A percentile compares a stretch with the other conserved stretches of the same genome.
These are phyloP conservation scores for Neofusicoccum ribis DNA, from an alignment of 2,329 filamentous ascomycete species.

Conservation along the genomic window DNA sequence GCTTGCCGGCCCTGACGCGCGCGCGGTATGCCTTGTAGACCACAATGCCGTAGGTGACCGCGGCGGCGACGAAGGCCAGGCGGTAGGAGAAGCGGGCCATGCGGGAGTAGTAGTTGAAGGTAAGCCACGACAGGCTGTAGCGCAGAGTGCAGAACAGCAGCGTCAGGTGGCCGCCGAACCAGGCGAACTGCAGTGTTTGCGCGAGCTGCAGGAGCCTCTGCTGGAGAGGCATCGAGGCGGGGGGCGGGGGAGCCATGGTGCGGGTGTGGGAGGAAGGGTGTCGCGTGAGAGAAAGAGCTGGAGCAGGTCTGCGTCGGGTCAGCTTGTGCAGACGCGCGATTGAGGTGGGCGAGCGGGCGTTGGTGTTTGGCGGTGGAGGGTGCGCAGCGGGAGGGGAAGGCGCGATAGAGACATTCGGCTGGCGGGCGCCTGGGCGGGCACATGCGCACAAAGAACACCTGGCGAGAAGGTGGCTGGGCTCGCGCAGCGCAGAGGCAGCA, in stretches of 20 bases:
- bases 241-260: constrained; percentile 72
- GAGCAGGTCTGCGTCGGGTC: constrained; percentile 6
- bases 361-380: neutral
- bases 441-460: constrained; percentile 24
- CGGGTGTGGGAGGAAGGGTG: constrained; percentile 23
- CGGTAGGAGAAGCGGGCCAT: constrained; percentile 86
- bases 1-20: constrained; percentile 72
- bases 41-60: constrained; percentile 93
- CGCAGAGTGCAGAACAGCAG: constrained; percentile 80
- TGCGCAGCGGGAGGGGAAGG: constrained; percentile 1
- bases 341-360: neutral
- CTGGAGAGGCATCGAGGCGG: constrained; percentile 66
- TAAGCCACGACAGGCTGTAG: constrained; percentile 82
- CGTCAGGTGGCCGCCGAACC: constrained; percentile 71
- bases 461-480: constrained; percentile 33
- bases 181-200: constrained; percentile 88
- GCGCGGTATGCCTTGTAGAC: constrained; percentile 97
- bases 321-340: neutral
- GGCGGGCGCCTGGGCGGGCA: neutral
- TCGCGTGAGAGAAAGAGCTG: constrained; percentile 29
- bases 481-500: constrained; percentile 6
- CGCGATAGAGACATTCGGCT: constrained; percentile 5
- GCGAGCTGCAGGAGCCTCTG: constrained; percentile 77
- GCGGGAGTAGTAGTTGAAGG: constrained; percentile 80
- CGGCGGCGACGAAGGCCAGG: constrained; percentile 83